Conservation (phyloP, 2,329 filamentous ascomycete genomes). For the Tolypocladium album region DNA sequence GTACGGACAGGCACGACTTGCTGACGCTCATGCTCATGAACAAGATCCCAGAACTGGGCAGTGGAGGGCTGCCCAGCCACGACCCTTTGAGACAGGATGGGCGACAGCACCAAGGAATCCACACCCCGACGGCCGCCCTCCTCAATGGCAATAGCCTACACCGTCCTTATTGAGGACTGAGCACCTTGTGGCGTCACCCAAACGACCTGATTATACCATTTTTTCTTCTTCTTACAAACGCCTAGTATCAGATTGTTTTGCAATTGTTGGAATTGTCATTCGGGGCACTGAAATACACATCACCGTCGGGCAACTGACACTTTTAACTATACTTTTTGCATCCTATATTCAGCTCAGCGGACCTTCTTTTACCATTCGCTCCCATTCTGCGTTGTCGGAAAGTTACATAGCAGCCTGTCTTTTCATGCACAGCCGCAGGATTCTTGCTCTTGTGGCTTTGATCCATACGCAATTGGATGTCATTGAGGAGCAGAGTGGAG, state of each 20-base stretch:
- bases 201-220: not conserved
- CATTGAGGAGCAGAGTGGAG: not conserved
- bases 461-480: not conserved
- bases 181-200: not conserved
- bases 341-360: not conserved
- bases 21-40: constrained; percentile 12
- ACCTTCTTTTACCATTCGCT: not conserved
- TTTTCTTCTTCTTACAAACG: not conserved
- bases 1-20: constrained; percentile 8
- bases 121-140: constrained; percentile 9
- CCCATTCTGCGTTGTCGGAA: not conserved
- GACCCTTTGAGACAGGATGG: constrained; percentile 24
- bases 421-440: not conserved
- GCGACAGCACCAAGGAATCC: constrained; percentile 18
- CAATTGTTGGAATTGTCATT: not conserved
- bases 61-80: constrained; percentile 21
- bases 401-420: not conserved
- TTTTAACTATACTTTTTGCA: constrained; percentile 1
- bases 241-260: no score
- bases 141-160: not conserved
- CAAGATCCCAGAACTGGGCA: constrained; percentile 24
- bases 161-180: not conserved
- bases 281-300: constrained; percentile 6
- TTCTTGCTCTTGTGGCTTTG: not conserved
- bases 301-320: constrained; percentile 9